Evolutionary conservation across 768 basidiomycete species (phyloP).

Genomic region (Lentinus tigrinus): DNA sequence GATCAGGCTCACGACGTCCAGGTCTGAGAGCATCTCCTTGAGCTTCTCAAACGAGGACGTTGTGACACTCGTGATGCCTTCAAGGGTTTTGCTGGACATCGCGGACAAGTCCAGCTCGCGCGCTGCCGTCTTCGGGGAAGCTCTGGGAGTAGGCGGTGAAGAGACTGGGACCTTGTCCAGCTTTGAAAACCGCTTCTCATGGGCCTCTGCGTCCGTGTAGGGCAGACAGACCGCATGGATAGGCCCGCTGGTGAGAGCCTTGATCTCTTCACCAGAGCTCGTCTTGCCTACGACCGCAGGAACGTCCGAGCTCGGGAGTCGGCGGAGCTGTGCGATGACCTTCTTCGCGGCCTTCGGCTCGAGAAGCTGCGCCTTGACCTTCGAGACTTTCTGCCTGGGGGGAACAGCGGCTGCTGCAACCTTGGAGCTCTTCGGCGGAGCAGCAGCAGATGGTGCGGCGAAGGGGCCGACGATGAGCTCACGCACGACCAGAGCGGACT

Average conservation of each 20-base stretch:
- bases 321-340: slow-evolving; percentile 68
- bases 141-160: not conserved
- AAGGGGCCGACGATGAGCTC: slow-evolving; percentile 64
- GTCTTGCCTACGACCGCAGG: slow-evolving; percentile 23
- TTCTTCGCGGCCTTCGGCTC: slow-evolving; percentile 66
- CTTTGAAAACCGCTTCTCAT: slow-evolving; percentile 56
- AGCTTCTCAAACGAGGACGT: slow-evolving; percentile 52
- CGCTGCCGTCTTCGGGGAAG: not conserved
- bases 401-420: slow-evolving; percentile 20
- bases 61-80: slow-evolving; percentile 38
- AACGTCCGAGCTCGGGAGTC: slow-evolving; percentile 50
- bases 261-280: slow-evolving; percentile 14
- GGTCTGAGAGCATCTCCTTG: slow-evolving; percentile 49
- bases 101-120: not conserved
- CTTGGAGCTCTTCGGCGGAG: slow-evolving; percentile 35
- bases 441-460: slow-evolving; percentile 24
- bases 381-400: slow-evolving; percentile 54
- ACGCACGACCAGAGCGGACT: slow-evolving; percentile 63
- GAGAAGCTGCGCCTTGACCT: slow-evolving; percentile 66
- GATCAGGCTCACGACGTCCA: slow-evolving; percentile 63
- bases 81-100: slow-evolving; percentile 1
- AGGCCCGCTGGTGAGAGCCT: slow-evolving; percentile 47
- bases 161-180: slow-evolving; percentile 30
- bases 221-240: slow-evolving; percentile 80
- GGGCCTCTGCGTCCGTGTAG: slow-evolving; percentile 59